Conservation (phyloP, 805 yeast species). For the Lachancea thermotolerans region DNA sequence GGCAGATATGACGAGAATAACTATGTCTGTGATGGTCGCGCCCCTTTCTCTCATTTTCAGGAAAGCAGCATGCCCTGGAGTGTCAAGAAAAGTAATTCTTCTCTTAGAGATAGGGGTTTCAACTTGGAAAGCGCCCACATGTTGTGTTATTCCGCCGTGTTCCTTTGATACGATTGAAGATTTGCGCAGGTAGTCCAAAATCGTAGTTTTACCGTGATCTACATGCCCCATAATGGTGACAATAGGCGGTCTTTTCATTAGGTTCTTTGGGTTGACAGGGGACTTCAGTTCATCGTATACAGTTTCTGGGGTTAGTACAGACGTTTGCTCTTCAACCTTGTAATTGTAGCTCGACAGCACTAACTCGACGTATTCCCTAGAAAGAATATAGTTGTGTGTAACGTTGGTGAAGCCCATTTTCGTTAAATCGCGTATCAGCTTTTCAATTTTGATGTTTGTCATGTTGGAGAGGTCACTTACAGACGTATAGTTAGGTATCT, state of each 20-base stretch:
- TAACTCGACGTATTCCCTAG: slow-evolving; percentile 76
- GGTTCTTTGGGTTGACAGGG: slow-evolving; percentile 39
- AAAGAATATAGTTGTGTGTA: slow-evolving; percentile 69
- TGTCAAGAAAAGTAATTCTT: slow-evolving; percentile 82
- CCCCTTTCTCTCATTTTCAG: slow-evolving; percentile 95
- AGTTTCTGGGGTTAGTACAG: slow-evolving; percentile 43
- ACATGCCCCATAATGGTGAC: slow-evolving; percentile 99
- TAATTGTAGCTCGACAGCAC: slow-evolving; percentile 87
- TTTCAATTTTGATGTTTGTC: slow-evolving; percentile 56
- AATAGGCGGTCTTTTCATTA: slow-evolving; percentile 78
- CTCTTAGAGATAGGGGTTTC: slow-evolving; percentile 68
- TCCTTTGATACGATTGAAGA: slow-evolving; percentile 79
- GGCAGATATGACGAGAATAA: slow-evolving; percentile 89
- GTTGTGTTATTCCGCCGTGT: slow-evolving; percentile 96
- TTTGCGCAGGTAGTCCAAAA: slow-evolving; percentile 78
- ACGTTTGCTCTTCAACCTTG: slow-evolving; percentile 36
- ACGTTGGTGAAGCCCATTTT: slow-evolving; percentile 69
- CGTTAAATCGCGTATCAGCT: slow-evolving; percentile 49
- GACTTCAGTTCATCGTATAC: slow-evolving; percentile 57
- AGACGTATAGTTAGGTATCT: slow-evolving; percentile 69
- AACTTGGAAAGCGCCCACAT: slow-evolving; percentile 93
- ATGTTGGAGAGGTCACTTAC: slow-evolving; percentile 73
- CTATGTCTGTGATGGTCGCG: slow-evolving; percentile 88
- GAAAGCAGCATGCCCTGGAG: slow-evolving; percentile 98
- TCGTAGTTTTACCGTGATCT: slow-evolving; percentile 96